Evolutionary conservation across 352 stramenopile genomes (phyloP).

Genomic region (Pythium dissimile): DNA sequence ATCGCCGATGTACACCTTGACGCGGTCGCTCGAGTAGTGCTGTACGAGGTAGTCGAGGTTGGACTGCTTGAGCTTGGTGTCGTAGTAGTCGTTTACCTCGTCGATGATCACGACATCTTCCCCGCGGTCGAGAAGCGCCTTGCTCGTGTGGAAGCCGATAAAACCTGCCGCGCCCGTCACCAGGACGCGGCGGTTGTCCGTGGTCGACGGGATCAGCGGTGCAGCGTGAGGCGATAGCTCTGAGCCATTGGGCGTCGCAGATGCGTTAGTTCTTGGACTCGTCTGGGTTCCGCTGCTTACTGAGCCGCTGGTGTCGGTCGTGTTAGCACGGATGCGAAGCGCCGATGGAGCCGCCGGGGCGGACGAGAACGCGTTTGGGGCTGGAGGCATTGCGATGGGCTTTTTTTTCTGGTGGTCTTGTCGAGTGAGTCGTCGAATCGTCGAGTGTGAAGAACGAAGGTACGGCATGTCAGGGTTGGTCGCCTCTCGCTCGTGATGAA

Average conservation of each 20-base stretch:
- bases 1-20: constrained; percentile 88
- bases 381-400: constrained; percentile 18
- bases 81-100: constrained; percentile 99
- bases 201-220: constrained; percentile 23
- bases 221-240: constrained; percentile 2
- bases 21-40: constrained; percentile 45
- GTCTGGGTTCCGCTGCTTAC: neutral
- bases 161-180: constrained; percentile 96
- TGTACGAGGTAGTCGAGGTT: constrained; percentile 89
- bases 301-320: neutral
- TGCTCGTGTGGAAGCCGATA: constrained; percentile 95
- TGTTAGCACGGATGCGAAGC: neutral
- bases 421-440: neutral
- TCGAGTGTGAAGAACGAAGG: no score
- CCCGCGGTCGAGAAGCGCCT: constrained; percentile 79
- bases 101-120: constrained; percentile 96
- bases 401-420: neutral
- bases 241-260: neutral
- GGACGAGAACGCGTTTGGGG: constrained; percentile 1
- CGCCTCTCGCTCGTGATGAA: no score
- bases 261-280: neutral
- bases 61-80: constrained; percentile 93
- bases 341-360: neutral
- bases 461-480: no score
- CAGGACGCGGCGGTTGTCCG: constrained; percentile 25